Evolutionary conservation across 2,329 filamentous ascomycete genomes (phyloP).

Genomic region (Ophiocordyceps camponoti-rufipedis): DNA sequence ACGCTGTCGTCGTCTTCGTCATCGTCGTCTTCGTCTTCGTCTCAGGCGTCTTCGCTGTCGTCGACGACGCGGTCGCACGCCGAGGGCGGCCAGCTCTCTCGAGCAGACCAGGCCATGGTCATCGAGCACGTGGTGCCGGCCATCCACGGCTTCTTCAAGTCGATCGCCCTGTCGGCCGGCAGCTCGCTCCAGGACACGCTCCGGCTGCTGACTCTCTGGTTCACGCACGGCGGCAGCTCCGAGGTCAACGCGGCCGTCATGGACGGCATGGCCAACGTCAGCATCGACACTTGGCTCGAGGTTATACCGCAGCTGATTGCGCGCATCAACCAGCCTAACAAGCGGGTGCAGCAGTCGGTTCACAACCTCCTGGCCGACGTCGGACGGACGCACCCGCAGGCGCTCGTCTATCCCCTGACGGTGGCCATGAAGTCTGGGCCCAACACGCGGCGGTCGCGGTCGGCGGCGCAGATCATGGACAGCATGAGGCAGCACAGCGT

Average conservation of each 20-base stretch:
- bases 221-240: constrained; percentile 71
- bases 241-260: constrained; percentile 81
- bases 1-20: constrained; percentile 39
- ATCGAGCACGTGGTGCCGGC: constrained; percentile 86
- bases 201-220: constrained; percentile 85
- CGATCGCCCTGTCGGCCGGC: constrained; percentile 76
- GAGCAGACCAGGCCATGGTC: constrained; percentile 45
- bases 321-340: constrained; percentile 89
- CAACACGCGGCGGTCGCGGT: constrained; percentile 65
- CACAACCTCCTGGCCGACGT: constrained; percentile 87
- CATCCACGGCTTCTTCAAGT: constrained; percentile 92
- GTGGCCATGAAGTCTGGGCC: constrained; percentile 93
- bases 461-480: constrained; percentile 89
- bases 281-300: constrained; percentile 95
- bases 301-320: constrained; percentile 96
- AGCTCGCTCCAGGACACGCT: constrained; percentile 94
- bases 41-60: neutral
- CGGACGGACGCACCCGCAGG: constrained; percentile 85
- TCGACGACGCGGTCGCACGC: constrained; percentile 14
- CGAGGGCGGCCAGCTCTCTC: constrained; percentile 31
- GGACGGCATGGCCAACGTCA: constrained; percentile 81
- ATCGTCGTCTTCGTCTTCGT: neutral
- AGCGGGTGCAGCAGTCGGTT: constrained; percentile 71
- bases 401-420: constrained; percentile 88
- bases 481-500: constrained; percentile 93